phyloP scores from a whole-genome alignment of 2,329 filamentous ascomycete species.

The Aspergillus versicolor region DNA sequence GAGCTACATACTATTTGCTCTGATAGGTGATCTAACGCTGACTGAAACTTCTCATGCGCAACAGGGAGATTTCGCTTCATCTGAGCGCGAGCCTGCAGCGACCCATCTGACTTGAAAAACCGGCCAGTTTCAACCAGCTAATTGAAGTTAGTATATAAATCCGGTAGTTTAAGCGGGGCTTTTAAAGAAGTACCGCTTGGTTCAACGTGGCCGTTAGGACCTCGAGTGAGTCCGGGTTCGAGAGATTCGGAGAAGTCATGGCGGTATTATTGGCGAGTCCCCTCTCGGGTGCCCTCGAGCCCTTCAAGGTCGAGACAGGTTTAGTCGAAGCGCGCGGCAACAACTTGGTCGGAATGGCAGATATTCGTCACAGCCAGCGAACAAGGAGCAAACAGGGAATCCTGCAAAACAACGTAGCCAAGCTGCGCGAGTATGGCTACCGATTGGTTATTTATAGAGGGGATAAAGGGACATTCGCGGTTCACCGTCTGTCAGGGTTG shows the following conservation, averaged over 20 bases:
- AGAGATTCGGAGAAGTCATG: conserved; percentile 24
- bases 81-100: conserved; percentile 33
- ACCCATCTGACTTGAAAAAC: conserved; percentile 39
- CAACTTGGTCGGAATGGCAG: neutral
- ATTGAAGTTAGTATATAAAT: conserved; percentile 18
- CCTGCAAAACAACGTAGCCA: neutral
- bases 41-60: conserved; percentile 41
- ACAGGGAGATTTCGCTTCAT: conserved; percentile 39
- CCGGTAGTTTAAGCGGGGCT: neutral
- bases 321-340: neutral
- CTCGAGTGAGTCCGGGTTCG: conserved; percentile 37
- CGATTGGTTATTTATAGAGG: conserved; percentile 7
- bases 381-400: too few species aligned
- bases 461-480: neutral
- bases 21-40: conserved; percentile 40
- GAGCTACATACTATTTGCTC: conserved; percentile 41
- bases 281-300: neutral
- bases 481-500: conserved; percentile 1
- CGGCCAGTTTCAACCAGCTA: conserved; percentile 44
- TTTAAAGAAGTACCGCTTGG: conserved; percentile 30
- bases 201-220: conserved; percentile 37
- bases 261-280: neutral
- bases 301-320: neutral
- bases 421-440: neutral
- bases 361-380: neutral